Evolutionary conservation across 1,284 basidiomycete genomes (phyloP), one percentile per base, ranked within the genome.

Genomic region (Meripilus lineatus): DNA sequence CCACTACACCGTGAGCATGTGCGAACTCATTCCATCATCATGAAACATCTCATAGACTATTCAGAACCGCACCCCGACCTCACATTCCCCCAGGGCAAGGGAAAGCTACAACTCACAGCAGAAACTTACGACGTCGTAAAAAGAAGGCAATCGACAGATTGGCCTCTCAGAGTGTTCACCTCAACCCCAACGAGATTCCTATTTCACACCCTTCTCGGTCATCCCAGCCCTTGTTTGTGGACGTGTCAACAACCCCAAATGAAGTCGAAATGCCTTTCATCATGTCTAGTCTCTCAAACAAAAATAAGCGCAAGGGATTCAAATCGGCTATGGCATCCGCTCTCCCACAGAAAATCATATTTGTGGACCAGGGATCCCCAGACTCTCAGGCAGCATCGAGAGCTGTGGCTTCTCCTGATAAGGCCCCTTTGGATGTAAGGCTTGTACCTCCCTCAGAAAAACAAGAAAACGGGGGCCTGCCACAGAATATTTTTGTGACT

Each of bases 231-330:
- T 22, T 25, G 20, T 28, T 45, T 11, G 18, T 7, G 10, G 35
- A 40, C 20, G 28, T n/a, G n/a, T n/a, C 8, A 30, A 11, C 41
- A 14, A 23, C 30, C 4, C 26, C 28, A 11, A 18, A 13, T 4
- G 17, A 25, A 5, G 46, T 24, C 3, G 44, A 44, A 5, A 49
- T 52, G 2, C 47, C 57, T 1, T 43, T 72, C 37, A 72, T 75
- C 64, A 79, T 81, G 77, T 67, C 77, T 40, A 77, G 75, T 1
- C 62, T 86, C 13, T 69, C 76, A 39, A 87, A 85, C 57, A 87
- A 86, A 59, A 86, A 86, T 62, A 87, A 88, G 61, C 77, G 75
- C 40, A 81, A 75, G 47, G 79, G 77, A 10, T 86, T 81, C 62
- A 79, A 74, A 53, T 64, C 72, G 32, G 64, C 74, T 3, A 69